Conservation (phyloP, 2,329 filamentous ascomycete genomes). For the Fusarium goolgardi region DNA sequence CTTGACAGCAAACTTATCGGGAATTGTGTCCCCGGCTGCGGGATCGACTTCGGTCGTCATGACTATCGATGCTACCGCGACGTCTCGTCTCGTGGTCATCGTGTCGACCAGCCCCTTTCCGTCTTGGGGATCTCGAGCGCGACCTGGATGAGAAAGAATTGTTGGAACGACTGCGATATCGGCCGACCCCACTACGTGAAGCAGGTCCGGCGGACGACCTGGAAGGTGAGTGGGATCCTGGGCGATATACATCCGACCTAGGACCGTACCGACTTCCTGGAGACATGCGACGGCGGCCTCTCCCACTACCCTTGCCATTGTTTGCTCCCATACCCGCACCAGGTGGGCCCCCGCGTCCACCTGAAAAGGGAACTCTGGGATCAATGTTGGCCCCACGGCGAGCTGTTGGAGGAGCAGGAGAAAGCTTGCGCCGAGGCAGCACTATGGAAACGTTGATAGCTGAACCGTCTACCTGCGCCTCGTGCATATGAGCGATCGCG, state of each 20-base stretch:
- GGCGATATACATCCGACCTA: slow-evolving; percentile 70
- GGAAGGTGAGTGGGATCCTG: slow-evolving; percentile 64
- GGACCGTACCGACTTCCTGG: slow-evolving; percentile 55
- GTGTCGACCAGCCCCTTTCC: slow-evolving; percentile 48
- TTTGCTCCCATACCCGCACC: slow-evolving; percentile 40
- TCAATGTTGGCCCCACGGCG: slow-evolving; percentile 71
- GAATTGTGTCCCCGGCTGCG: slow-evolving; percentile 53
- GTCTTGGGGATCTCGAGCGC: slow-evolving; percentile 57
- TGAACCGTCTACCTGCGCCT: slow-evolving; percentile 90
- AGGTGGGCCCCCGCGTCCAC: slow-evolving; percentile 50
- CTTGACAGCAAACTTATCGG: slow-evolving; percentile 42
- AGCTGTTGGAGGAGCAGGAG: slow-evolving; percentile 78
- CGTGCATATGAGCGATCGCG: slow-evolving; percentile 97
- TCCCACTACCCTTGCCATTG: slow-evolving; percentile 49
- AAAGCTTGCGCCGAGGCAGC: slow-evolving; percentile 84
- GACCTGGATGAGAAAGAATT: slow-evolving; percentile 62
- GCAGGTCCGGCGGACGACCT: slow-evolving; percentile 58
- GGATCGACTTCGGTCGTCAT: slow-evolving; percentile 56
- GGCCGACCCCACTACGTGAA: slow-evolving; percentile 50
- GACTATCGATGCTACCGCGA: slow-evolving; percentile 60
- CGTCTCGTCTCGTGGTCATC: slow-evolving; percentile 52
- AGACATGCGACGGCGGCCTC: slow-evolving; percentile 53
- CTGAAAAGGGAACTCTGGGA: slow-evolving; percentile 55
- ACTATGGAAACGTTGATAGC: slow-evolving; percentile 90
- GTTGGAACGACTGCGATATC: slow-evolving; percentile 60